A percentile compares a stretch with the other conserved stretches of the same genome.
Conservation (phyloP, 176 grass and related monocot species). For the Thinopyrum elongatum region DNA sequence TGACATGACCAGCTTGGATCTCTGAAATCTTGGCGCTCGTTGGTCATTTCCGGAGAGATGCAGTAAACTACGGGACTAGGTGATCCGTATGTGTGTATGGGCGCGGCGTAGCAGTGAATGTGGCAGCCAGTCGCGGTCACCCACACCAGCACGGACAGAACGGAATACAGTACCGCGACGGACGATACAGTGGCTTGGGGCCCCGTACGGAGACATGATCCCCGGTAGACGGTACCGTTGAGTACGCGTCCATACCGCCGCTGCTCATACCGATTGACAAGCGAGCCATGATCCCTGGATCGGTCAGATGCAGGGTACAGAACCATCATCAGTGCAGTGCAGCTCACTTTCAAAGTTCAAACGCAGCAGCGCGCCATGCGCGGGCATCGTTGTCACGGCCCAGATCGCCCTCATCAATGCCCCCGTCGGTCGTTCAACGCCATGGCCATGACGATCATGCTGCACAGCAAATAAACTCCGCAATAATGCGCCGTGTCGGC, state of each 20-base stretch:
- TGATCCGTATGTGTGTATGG: not conserved
- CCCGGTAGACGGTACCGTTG: no score
- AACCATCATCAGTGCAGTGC: no score
- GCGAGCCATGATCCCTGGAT: no score
- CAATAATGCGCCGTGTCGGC: slow-evolving; percentile 19
- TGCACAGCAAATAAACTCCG: slow-evolving; percentile 14
- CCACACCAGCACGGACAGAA: not conserved
- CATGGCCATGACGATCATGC: not conserved
- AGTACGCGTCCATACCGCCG: not conserved
- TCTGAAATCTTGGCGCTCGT: not conserved
- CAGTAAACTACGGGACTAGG: not conserved
- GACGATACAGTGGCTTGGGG: not conserved
- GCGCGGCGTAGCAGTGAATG: not conserved
- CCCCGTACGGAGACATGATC: not conserved
- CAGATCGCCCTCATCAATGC: not conserved
- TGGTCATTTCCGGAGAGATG: not conserved
- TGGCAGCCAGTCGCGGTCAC: not conserved
- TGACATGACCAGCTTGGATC: not conserved
- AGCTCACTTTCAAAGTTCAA: not conserved
- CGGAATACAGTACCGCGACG: not conserved
- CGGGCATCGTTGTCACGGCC: not conserved
- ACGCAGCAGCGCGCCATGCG: not conserved
- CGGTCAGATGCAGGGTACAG: no score
- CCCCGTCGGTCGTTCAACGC: not conserved
- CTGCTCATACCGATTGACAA: no score